Base-by-base conservation (phyloP, 1,284 basidiomycete genomes). In the Moniliella sp. region DNA sequence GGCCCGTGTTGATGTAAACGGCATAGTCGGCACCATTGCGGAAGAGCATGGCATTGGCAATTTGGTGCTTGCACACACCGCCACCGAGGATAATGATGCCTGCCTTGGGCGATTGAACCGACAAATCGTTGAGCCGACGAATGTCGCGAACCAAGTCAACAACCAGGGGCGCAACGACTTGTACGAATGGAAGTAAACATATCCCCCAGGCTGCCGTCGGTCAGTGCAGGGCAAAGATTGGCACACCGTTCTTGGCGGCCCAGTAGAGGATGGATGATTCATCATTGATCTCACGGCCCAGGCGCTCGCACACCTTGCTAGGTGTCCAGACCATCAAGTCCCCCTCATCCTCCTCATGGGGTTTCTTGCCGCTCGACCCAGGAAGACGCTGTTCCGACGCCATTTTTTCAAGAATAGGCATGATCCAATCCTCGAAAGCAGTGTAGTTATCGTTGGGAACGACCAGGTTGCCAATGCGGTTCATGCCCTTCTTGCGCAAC, bases 361-460 rank as follows among this genome's bases (percentile, higher is more conserved):
- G n/a, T n/a, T n/a, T n/a, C n/a, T n/a, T n/a, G n/a, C n/a, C n/a
- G n/a, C n/a, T n/a, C n/a, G n/a, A n/a, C n/a, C n/a, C n/a, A n/a
- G n/a, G n/a, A n/a, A n/a, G n/a, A n/a, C n/a, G n/a, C 64, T 97
- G 91, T 59, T 99, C 91, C 12, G 66, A 70, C 17, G 93, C 70
- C 83, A 97, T 83, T 27, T 67, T 61, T 57, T 97, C 79, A 26
- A 99, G 70, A 37, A 94, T 83, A 2, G 91, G 91, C 31, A 75
- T 77, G 8, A 97, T 72, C 91, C 91, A 99, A 61, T 97, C 88
- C 63, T 99, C 91, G 48, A 97, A 99, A 54, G 80, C 78, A 72
- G 91, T 94, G 63, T 99, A 99, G 59, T 97, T 97, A 51, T 93
- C 84, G 59, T 99, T 99, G 9, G 91, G 91, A 1, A 99, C 76